Percentiles rank a stretch among this genome's conserved stretches.
phyloP scores from a whole-genome alignment of 192 early-diverging fungal species.

The Linnemannia exigua region DNA sequence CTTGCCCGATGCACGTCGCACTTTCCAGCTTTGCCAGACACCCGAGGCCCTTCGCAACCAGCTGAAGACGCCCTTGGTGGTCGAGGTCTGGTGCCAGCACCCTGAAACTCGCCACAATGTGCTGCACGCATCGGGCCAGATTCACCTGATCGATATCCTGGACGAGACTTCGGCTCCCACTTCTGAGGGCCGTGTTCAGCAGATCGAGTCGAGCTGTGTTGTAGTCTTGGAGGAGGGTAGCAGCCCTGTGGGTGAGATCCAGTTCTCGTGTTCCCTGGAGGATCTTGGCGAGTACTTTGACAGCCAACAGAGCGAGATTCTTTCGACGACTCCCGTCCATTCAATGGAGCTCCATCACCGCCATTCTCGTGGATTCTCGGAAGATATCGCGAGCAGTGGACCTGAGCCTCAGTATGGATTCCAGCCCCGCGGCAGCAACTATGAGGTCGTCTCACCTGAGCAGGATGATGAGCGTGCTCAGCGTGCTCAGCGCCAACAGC shows the following conservation, averaged over 20 bases:
- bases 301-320: constrained; percentile 54
- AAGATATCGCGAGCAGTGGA: constrained; percentile 33
- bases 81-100: constrained; percentile 55
- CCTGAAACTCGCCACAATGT: constrained; percentile 43
- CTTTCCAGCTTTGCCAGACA: constrained; percentile 55
- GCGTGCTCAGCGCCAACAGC: constrained; percentile 1
- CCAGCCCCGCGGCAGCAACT: constrained; percentile 27
- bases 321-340: constrained; percentile 52
- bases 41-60: constrained; percentile 48
- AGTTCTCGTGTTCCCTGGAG: constrained; percentile 51
- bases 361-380: constrained; percentile 36
- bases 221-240: constrained; percentile 27
- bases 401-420: constrained; percentile 52
- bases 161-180: constrained; percentile 21
- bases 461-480: constrained; percentile 42
- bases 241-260: constrained; percentile 44
- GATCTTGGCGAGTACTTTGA: constrained; percentile 58
- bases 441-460: constrained; percentile 29
- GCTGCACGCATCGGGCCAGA: constrained; percentile 48
- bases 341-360: constrained; percentile 53
- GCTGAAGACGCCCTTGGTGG: constrained; percentile 46
- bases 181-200: constrained; percentile 34
- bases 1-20: constrained; percentile 40
- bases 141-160: constrained; percentile 46
- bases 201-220: constrained; percentile 35